phyloP scores from a whole-genome alignment of 1,284 basidiomycete species.

The Naganishia sp. region DNA sequence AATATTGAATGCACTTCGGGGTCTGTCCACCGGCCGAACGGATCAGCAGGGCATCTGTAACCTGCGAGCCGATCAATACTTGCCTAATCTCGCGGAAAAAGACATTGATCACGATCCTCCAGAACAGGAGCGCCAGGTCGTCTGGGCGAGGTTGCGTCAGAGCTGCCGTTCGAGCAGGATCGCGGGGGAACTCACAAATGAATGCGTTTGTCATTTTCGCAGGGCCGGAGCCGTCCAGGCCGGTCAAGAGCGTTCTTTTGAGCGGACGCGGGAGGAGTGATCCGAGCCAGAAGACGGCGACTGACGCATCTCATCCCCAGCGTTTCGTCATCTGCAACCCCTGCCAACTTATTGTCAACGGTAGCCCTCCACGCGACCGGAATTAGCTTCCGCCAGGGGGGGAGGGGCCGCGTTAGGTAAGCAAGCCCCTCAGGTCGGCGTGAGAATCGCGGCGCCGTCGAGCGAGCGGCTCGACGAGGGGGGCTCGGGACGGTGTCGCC shows the following conservation, averaged over 20 bases:
- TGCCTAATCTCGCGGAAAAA: conserved; percentile 89
- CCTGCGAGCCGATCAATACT: background rate
- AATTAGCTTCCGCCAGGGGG: background rate
- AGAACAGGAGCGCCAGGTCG: conserved; percentile 52
- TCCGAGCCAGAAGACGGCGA: too few species aligned
- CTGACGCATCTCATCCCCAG: too few species aligned
- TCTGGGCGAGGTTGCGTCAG: conserved; percentile 35
- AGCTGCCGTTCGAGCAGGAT: background rate
- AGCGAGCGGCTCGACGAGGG: too few species aligned
- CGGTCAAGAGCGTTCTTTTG: background rate
- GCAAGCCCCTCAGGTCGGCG: too few species aligned
- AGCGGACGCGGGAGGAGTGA: background rate
- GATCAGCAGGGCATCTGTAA: background rate
- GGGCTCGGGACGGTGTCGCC: too few species aligned
- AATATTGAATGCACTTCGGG: conserved; percentile 92
- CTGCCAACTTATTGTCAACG: too few species aligned
- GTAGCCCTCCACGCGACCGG: background rate
- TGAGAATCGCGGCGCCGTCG: too few species aligned
- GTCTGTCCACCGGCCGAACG: conserved; percentile 48
- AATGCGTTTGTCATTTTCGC: conserved; percentile 24
- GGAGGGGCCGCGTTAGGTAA: too few species aligned
- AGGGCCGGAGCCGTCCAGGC: background rate
- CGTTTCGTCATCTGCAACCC: too few species aligned
- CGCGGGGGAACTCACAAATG: conserved; percentile 22
- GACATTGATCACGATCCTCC: conserved; percentile 84